Evolutionary conservation across 495 filamentous ascomycete species (phyloP).

Genomic region (Tuber magnatum): DNA sequence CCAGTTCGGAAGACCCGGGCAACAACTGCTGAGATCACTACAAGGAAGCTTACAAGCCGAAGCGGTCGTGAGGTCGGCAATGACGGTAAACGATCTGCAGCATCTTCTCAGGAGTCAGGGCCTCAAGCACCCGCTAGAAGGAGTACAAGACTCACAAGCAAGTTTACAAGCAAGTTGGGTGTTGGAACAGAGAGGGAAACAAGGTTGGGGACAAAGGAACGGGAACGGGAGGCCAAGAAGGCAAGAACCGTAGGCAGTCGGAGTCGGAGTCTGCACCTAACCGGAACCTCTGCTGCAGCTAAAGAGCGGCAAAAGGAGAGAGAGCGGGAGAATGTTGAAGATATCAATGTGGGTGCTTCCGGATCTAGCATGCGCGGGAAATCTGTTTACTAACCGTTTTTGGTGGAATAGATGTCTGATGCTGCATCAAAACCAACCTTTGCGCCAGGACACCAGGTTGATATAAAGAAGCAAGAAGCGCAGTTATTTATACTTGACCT

Average conservation of each 20-base stretch:
- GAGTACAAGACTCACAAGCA: slow-evolving; percentile 40
- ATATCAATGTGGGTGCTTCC: slow-evolving; percentile 38
- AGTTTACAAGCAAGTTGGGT: slow-evolving; percentile 39
- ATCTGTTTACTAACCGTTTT: not conserved
- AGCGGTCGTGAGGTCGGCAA: slow-evolving; percentile 33
- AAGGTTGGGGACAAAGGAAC: slow-evolving; percentile 40
- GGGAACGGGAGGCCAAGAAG: slow-evolving; percentile 40
- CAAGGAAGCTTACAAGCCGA: slow-evolving; percentile 38
- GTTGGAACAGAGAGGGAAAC: slow-evolving; percentile 34
- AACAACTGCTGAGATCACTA: slow-evolving; percentile 32
- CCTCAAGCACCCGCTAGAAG: slow-evolving; percentile 46
- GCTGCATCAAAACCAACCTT: slow-evolving; percentile 36
- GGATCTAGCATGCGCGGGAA: not conserved
- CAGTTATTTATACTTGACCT: slow-evolving; percentile 70
- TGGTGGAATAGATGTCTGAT: slow-evolving; percentile 39
- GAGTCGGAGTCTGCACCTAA: slow-evolving; percentile 30
- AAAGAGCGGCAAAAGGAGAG: slow-evolving; percentile 30
- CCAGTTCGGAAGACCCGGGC: slow-evolving; percentile 39
- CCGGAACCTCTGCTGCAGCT: slow-evolving; percentile 16
- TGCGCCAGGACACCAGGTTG: slow-evolving; percentile 18
- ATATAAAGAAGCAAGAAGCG: slow-evolving; percentile 62
- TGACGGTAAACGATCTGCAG: slow-evolving; percentile 33
- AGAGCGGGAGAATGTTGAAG: slow-evolving; percentile 35
- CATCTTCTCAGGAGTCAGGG: slow-evolving; percentile 41
- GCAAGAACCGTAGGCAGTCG: slow-evolving; percentile 30